Conservation (phyloP, 306 rosid species). For the Phaseolus lunatus region DNA sequence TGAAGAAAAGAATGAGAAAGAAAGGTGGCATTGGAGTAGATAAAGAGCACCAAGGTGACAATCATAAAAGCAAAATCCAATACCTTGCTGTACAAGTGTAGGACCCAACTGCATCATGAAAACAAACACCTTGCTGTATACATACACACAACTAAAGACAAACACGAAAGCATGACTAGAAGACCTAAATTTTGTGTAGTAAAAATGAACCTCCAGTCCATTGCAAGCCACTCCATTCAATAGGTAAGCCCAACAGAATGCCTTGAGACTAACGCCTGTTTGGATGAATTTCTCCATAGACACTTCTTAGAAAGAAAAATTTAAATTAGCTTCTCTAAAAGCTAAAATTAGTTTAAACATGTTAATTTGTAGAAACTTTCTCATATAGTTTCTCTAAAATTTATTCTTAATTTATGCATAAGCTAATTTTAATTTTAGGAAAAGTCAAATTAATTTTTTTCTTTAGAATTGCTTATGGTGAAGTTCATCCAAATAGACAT, state of each 20-base stretch:
- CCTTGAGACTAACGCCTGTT: too few species aligned
- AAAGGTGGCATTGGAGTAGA: background rate
- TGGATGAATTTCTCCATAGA: background rate
- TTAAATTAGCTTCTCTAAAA: too few species aligned
- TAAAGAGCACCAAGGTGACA: background rate
- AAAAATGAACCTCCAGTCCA: slow-evolving; percentile 6
- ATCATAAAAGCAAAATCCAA: background rate
- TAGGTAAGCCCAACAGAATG: background rate
- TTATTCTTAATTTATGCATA: too few species aligned
- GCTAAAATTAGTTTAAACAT: background rate
- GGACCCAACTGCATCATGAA: slow-evolving; percentile 21
- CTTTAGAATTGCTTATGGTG: too few species aligned
- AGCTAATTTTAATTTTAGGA: too few species aligned
- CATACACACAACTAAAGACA: background rate
- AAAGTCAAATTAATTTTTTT: too few species aligned
- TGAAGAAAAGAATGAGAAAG: background rate
- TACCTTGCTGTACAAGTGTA: background rate
- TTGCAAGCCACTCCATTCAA: slow-evolving; percentile 8
- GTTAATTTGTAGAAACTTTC: background rate
- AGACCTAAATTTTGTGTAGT: background rate
- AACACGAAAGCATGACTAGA: background rate
- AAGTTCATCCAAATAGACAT: too few species aligned
- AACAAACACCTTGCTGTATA: slow-evolving; percentile 7
- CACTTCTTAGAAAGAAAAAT: too few species aligned
- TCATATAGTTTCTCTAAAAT: too few species aligned